Conservation (phyloP, 129 eudicot genomes). For the Ambrosia artemisiifolia region DNA sequence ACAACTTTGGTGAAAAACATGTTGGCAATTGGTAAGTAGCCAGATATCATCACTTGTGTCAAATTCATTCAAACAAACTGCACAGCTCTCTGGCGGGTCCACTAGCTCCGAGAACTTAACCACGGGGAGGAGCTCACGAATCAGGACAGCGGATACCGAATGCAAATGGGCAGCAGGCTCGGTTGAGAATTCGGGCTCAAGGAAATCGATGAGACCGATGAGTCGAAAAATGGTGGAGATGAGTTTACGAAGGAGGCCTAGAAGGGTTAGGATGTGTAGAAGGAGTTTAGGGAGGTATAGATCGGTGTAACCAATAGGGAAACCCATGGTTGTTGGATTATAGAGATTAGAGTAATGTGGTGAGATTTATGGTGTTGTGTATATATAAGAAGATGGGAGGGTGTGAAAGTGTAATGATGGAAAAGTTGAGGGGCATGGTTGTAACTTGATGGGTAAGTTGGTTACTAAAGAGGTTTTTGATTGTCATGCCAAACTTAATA, state of each 20-base stretch:
- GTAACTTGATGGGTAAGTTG: slow-evolving; percentile 1
- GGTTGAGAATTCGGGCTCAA: slow-evolving; percentile 36
- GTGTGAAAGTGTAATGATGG: neutral
- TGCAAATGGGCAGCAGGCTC: slow-evolving; percentile 21
- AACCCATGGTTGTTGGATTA: slow-evolving; percentile 36
- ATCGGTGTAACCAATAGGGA: slow-evolving; percentile 55
- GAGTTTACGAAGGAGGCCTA: slow-evolving; percentile 41
- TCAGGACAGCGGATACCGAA: slow-evolving; percentile 41
- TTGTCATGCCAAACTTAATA: slow-evolving; percentile 22
- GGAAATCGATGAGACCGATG: slow-evolving; percentile 39
- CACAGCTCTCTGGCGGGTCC: slow-evolving; percentile 48
- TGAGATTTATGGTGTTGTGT: neutral
- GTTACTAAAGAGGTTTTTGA: slow-evolving; percentile 2
- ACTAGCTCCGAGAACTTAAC: slow-evolving; percentile 35
- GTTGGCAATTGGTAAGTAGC: slow-evolving; percentile 48
- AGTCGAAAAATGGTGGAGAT: slow-evolving; percentile 25
- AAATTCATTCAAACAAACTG: slow-evolving; percentile 58
- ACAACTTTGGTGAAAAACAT: slow-evolving; percentile 61
- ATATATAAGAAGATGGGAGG: slow-evolving; percentile 4
- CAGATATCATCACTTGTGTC: slow-evolving; percentile 55
- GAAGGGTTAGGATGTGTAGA: slow-evolving; percentile 40
- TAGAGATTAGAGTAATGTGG: too few relatives aligned
- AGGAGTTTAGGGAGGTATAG: slow-evolving; percentile 46
- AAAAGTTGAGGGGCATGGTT: slow-evolving; percentile 8
- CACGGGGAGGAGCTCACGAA: slow-evolving; percentile 57